Percentiles rank a stretch among this genome's conserved stretches.
These are phyloP conservation scores for Tetragonia tetragonoides DNA, from an alignment of 148 eudicot genomes.

Conservation along the genomic window DNA sequence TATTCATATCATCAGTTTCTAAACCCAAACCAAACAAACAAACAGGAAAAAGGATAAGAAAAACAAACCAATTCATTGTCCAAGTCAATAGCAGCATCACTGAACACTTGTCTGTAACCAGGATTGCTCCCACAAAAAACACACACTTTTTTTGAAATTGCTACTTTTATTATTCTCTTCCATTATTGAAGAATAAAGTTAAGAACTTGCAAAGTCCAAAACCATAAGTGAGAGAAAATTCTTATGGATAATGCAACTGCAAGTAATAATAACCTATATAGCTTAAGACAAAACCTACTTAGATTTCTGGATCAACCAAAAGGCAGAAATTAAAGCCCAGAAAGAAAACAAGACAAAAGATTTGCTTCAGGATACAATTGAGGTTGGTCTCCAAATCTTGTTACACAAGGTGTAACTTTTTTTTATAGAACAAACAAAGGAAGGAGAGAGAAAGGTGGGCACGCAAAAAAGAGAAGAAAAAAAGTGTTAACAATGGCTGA, in stretches of 20 bases:
- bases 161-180: constrained; percentile 31
- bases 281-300: constrained; percentile 3
- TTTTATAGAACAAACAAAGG: not conserved
- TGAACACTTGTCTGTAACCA: constrained; percentile 74
- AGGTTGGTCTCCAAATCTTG: constrained; percentile 21
- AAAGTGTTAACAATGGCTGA: not conserved
- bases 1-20: not conserved
- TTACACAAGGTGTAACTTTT: not conserved
- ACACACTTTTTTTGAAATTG: constrained; percentile 77
- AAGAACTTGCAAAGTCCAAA: constrained; percentile 2
- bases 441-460: not conserved
- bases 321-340: constrained; percentile 13
- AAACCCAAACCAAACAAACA: not conserved
- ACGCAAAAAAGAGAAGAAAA: not conserved
- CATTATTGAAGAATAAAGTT: constrained; percentile 16
- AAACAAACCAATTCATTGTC: constrained; percentile 76
- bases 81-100: constrained; percentile 86
- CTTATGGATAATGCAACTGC: constrained; percentile 3
- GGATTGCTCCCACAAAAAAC: constrained; percentile 92
- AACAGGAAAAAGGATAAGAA: not conserved
- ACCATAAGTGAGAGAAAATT: not conserved
- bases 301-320: constrained; percentile 31
- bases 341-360: constrained; percentile 28
- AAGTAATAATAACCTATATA: not conserved
- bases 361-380: constrained; percentile 6